Percentiles rank a stretch among this genome's conserved stretches.
Evolutionary conservation across 1,139 yeast species (phyloP).

Genomic region (Trichomonascaceae sp.): DNA sequence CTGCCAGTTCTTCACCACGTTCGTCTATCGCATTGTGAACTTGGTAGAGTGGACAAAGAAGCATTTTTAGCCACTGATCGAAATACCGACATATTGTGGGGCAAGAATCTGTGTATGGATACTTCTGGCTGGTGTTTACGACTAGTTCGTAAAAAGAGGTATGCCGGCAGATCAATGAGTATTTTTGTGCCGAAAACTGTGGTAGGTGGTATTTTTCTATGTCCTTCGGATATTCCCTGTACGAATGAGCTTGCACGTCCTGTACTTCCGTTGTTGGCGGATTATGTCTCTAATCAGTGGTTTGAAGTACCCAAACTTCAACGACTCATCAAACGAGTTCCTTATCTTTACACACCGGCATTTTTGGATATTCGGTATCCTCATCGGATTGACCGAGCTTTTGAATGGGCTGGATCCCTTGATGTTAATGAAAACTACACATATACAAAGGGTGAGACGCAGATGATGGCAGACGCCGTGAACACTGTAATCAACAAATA

Average conservation of each 20-base stretch:
- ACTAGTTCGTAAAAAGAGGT: constrained; percentile 57
- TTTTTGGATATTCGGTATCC: constrained; percentile 42
- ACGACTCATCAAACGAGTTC: constrained; percentile 44
- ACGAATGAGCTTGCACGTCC: constrained; percentile 39
- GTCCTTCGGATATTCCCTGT: constrained; percentile 36
- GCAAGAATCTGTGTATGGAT: constrained; percentile 43
- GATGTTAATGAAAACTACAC: constrained; percentile 49
- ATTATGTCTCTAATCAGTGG: constrained; percentile 44
- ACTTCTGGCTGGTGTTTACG: constrained; percentile 44
- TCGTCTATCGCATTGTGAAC: constrained; percentile 48
- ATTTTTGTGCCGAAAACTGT: constrained; percentile 54
- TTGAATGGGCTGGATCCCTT: constrained; percentile 45
- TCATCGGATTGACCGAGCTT: constrained; percentile 24
- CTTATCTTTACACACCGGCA: constrained; percentile 52
- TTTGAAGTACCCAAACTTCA: constrained; percentile 35
- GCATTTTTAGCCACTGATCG: constrained; percentile 35
- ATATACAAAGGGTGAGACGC: constrained; percentile 38
- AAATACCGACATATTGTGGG: constrained; percentile 48
- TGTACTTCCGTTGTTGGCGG: constrained; percentile 55
- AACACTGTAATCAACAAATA: constrained; percentile 18
- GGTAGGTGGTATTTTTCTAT: constrained; percentile 62
- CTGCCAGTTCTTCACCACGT: constrained; percentile 44
- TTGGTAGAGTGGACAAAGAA: constrained; percentile 48
- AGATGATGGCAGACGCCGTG: constrained; percentile 33
- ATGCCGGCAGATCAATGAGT: constrained; percentile 44